phyloP scores from a whole-genome alignment of 805 yeast genomes.

The Kazachstania psychrophila region DNA sequence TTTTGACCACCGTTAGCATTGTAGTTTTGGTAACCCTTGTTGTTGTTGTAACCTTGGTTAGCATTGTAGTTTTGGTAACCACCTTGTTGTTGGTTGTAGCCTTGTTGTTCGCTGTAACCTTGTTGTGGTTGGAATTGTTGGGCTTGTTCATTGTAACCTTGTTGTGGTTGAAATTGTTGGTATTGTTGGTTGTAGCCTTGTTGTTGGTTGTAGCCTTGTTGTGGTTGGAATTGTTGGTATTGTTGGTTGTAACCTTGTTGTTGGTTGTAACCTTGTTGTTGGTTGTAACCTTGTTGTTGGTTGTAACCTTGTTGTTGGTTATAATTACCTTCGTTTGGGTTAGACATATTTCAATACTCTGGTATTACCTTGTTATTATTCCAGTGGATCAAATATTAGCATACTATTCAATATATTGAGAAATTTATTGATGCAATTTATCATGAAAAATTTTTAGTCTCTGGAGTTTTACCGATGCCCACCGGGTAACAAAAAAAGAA shows the following conservation, averaged over 20 bases:
- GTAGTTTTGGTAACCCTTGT: slow-evolving; percentile 12
- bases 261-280: slow-evolving; percentile 22
- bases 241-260: slow-evolving; percentile 10
- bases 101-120: slow-evolving; percentile 10
- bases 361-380: too few species aligned
- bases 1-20: slow-evolving; percentile 14
- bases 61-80: slow-evolving; percentile 2
- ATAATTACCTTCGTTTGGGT: slow-evolving; percentile 22
- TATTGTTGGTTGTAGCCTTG: slow-evolving; percentile 20
- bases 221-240: slow-evolving; percentile 18
- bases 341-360: slow-evolving; percentile 15
- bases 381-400: too few species aligned
- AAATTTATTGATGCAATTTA: too few species aligned
- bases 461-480: too few species aligned
- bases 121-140: slow-evolving; percentile 14
- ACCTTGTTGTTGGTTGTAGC: slow-evolving; percentile 13
- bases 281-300: slow-evolving; percentile 23
- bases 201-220: slow-evolving; percentile 21
- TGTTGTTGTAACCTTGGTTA: too few species aligned
- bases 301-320: slow-evolving; percentile 21
- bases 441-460: too few species aligned
- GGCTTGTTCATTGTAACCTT: slow-evolving; percentile 20
- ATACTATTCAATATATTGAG: too few species aligned
- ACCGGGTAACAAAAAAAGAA: too few species aligned
- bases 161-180: slow-evolving; percentile 21